phyloP scores from a whole-genome alignment of 441 rosid species.

The Pelargonium cotyledonis region DNA sequence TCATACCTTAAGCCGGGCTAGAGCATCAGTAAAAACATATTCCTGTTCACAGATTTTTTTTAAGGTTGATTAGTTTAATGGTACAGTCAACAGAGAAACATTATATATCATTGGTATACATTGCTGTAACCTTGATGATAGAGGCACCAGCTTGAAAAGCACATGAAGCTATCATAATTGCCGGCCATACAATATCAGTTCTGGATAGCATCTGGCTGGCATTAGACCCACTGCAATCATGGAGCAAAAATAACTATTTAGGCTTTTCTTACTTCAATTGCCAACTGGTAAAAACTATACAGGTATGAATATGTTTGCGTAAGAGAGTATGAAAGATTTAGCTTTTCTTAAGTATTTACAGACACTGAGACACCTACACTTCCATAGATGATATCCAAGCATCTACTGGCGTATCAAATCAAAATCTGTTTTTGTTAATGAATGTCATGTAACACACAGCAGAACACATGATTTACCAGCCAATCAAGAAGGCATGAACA shows the following conservation, averaged over 20 bases:
- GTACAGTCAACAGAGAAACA: constrained; percentile 10
- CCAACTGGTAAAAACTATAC: not conserved
- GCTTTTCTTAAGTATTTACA: no score
- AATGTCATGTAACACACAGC: not conserved
- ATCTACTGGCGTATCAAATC: not conserved
- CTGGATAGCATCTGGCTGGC: constrained; percentile 51
- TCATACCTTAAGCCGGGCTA: constrained; percentile 56
- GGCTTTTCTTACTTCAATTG: not conserved
- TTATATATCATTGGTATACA: constrained; percentile 10
- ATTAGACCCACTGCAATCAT: constrained; percentile 58
- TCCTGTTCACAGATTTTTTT: constrained; percentile 39
- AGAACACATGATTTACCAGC: not conserved
- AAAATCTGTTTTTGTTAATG: not conserved
- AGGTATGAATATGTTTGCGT: not conserved
- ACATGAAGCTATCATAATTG: constrained; percentile 67
- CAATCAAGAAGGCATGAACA: not conserved
- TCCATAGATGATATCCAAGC: constrained; percentile 1
- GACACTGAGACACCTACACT: not conserved
- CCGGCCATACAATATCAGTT: constrained; percentile 57
- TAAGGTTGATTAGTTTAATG: constrained; percentile 17
- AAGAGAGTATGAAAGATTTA: no score
- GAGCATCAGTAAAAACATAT: constrained; percentile 62
- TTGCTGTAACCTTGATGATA: constrained; percentile 52
- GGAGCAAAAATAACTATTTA: constrained; percentile 16
- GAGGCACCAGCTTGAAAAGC: constrained; percentile 86